phyloP scores from a whole-genome alignment of 2,329 filamentous ascomycete genomes.

The Zasmidium angulare region DNA sequence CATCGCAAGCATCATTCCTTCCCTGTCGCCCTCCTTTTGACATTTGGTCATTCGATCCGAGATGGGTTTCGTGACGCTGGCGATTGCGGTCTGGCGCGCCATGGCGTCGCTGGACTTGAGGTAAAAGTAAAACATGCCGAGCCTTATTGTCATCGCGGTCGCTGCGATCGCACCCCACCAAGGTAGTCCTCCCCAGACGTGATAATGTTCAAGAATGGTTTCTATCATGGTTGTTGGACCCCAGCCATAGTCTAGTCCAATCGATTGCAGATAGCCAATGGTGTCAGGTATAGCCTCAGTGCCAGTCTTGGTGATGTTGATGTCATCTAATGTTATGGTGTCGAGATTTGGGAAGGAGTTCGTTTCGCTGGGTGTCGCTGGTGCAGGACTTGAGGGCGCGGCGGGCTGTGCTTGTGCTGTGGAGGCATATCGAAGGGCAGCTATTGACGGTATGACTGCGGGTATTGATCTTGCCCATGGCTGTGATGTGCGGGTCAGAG shows the following conservation, averaged over 20 bases:
- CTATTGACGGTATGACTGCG: conserved; percentile 17
- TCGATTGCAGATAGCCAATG: conserved; percentile 76
- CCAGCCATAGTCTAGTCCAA: conserved; percentile 86
- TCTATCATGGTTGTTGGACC: conserved; percentile 74
- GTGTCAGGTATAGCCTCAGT: conserved; percentile 60
- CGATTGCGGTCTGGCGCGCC: conserved; percentile 63
- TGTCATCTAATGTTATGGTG: conserved; percentile 37
- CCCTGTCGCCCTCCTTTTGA: conserved; percentile 46
- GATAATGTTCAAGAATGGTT: conserved; percentile 76
- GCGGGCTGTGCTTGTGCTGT: conserved; percentile 22
- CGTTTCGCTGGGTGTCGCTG: conserved; percentile 26
- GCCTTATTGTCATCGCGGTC: conserved; percentile 65
- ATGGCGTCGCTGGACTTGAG: conserved; percentile 61
- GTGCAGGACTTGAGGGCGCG: conserved; percentile 14
- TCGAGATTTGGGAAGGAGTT: conserved; percentile 30
- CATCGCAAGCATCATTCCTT: conserved; percentile 48
- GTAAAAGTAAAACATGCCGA: conserved; percentile 65
- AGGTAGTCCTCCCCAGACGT: conserved; percentile 71
- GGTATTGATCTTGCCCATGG: conserved; percentile 18
- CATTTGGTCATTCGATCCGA: conserved; percentile 54
- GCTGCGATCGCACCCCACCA: conserved; percentile 78
- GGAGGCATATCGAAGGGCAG: conserved; percentile 27
- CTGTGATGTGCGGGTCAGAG: conserved; percentile 9
- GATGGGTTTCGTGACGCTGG: conserved; percentile 58
- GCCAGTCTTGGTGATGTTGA: conserved; percentile 43